These are phyloP conservation scores for Teunomyces lycoperdinae DNA, from an alignment of 805 yeast genomes.

Conservation along the genomic window DNA sequence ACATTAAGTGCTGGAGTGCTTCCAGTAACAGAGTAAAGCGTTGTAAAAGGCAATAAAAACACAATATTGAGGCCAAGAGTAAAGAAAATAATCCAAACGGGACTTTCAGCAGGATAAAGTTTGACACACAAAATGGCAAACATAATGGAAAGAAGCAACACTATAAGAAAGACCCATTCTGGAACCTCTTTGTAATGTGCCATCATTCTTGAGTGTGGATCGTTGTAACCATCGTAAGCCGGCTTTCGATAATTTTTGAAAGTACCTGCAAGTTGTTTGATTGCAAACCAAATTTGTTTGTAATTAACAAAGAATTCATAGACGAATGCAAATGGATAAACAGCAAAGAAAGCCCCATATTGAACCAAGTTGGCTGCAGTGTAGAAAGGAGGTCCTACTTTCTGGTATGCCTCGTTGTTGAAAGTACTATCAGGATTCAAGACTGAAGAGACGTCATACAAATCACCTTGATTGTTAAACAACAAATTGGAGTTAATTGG, in stretches of 20 bases:
- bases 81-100: constrained; percentile 21
- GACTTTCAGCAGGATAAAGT: constrained; percentile 14
- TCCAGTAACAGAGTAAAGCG: constrained; percentile 15
- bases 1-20: constrained; percentile 13
- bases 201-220: constrained; percentile 31
- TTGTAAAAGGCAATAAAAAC: constrained; percentile 19
- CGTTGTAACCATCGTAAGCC: constrained; percentile 14
- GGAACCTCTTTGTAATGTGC: constrained; percentile 33
- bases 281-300: constrained; percentile 2
- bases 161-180: constrained; percentile 27
- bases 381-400: constrained; percentile 28
- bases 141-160: constrained; percentile 26
- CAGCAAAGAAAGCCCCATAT: constrained; percentile 27
- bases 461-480: constrained; percentile 21
- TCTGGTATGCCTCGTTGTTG: constrained; percentile 19
- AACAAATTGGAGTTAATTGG: constrained; percentile 22
- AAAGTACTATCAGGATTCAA: constrained; percentile 7
- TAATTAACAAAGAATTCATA: constrained; percentile 6
- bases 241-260: constrained; percentile 5
- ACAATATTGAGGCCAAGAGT: constrained; percentile 19
- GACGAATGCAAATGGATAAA: constrained; percentile 21
- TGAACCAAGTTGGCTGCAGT: constrained; percentile 26
- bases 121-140: constrained; percentile 13
- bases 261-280: not conserved
- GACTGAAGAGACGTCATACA: constrained; percentile 13